phyloP scores from a whole-genome alignment of 306 rosid genomes.

The Prunus campanulata region DNA sequence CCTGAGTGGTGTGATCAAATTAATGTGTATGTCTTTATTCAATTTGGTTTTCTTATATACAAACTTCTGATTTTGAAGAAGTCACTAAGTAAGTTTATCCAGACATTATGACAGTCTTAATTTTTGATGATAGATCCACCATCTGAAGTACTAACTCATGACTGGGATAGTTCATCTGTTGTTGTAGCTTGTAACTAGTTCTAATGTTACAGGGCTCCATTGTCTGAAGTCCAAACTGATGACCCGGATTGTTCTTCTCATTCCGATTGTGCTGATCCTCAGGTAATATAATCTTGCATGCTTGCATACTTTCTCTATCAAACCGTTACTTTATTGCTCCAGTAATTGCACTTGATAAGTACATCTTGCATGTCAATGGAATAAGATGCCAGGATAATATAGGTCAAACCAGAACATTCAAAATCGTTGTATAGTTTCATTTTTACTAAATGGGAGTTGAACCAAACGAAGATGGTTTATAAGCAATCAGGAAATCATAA shows the following conservation, averaged over 20 bases:
- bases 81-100: neutral
- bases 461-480: no score
- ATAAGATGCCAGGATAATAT: neutral
- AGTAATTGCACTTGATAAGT: neutral
- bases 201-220: slow-evolving; percentile 8
- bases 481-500: neutral
- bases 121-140: neutral
- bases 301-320: neutral
- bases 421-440: neutral
- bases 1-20: slow-evolving; percentile 1
- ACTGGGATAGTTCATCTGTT: neutral
- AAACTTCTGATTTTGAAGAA: neutral
- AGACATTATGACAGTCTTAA: neutral
- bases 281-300: neutral
- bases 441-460: no score
- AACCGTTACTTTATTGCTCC: neutral
- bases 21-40: neutral
- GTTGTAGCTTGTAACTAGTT: neutral
- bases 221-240: neutral
- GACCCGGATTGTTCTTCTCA: neutral
- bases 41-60: no score
- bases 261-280: neutral
- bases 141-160: neutral
- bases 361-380: no score
- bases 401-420: neutral